Conservation (phyloP, 2,329 filamentous ascomycete species). For the Trichoderma sp. region DNA sequence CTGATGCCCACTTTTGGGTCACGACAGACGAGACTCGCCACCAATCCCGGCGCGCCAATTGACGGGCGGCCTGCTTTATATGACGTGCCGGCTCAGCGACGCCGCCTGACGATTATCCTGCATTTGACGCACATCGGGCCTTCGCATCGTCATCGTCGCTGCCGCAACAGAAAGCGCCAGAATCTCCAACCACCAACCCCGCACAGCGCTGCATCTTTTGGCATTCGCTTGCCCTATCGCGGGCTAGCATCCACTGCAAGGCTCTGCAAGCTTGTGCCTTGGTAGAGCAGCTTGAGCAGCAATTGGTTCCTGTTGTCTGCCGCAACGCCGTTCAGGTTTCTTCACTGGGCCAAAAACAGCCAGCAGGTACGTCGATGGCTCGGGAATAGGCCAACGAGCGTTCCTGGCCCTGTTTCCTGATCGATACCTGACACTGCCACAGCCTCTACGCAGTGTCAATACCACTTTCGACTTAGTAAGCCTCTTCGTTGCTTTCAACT, state of each 20-base stretch:
- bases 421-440: constrained; percentile 14
- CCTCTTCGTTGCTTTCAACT: not conserved
- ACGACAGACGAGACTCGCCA: constrained; percentile 22
- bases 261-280: not conserved
- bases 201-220: not conserved
- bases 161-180: not conserved
- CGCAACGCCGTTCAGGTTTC: constrained; percentile 4
- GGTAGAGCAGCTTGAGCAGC: not conserved
- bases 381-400: constrained; percentile 14
- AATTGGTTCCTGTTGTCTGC: not conserved
- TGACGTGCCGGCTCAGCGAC: constrained; percentile 21
- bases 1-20: constrained; percentile 21
- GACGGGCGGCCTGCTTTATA: constrained; percentile 14
- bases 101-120: constrained; percentile 25
- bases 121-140: constrained; percentile 20
- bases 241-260: constrained; percentile 4
- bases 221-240: not conserved
- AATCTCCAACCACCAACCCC: constrained; percentile 8
- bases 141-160: constrained; percentile 17
- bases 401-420: constrained; percentile 1
- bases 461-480: not conserved
- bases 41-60: constrained; percentile 21
- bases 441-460: not conserved
- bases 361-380: not conserved
- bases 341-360: constrained; percentile 16